phyloP scores from a whole-genome alignment of 2,329 filamentous ascomycete genomes.

The Aureobasidium subglaciale region DNA sequence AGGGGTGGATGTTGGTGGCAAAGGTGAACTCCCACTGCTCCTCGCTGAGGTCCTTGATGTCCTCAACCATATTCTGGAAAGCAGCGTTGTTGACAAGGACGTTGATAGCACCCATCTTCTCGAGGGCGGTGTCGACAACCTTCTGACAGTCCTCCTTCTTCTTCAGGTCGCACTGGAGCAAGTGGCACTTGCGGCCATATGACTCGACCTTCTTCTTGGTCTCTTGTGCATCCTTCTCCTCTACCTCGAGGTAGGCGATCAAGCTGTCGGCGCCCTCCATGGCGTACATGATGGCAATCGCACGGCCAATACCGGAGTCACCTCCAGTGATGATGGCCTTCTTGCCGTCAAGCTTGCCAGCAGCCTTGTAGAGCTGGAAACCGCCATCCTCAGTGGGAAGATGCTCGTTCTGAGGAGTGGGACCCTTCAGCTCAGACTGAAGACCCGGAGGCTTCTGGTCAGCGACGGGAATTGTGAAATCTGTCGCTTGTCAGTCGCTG shows the following conservation, averaged over 20 bases:
- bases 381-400: slow-evolving; percentile 62
- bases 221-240: slow-evolving; percentile 68
- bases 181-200: slow-evolving; percentile 57
- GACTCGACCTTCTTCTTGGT: slow-evolving; percentile 65
- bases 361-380: slow-evolving; percentile 64
- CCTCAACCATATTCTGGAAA: slow-evolving; percentile 65
- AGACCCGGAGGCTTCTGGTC: slow-evolving; percentile 46
- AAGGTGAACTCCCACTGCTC: slow-evolving; percentile 77
- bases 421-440: slow-evolving; percentile 35
- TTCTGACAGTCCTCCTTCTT: slow-evolving; percentile 62
- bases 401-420: slow-evolving; percentile 54
- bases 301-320: slow-evolving; percentile 71
- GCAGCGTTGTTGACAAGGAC: slow-evolving; percentile 68
- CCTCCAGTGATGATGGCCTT: slow-evolving; percentile 75
- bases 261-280: slow-evolving; percentile 71
- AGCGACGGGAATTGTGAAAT: slow-evolving; percentile 44
- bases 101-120: slow-evolving; percentile 62
- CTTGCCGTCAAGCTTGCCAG: slow-evolving; percentile 67
- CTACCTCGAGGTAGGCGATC: slow-evolving; percentile 63
- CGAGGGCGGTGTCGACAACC: slow-evolving; percentile 58
- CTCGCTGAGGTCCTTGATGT: slow-evolving; percentile 60
- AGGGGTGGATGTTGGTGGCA: slow-evolving; percentile 74
- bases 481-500: slow-evolving; percentile 24
- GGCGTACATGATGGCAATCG: slow-evolving; percentile 68
- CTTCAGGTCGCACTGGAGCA: slow-evolving; percentile 58